Evolutionary conservation across 2,329 filamentous ascomycete genomes (phyloP), one percentile per base, ranked within the genome.

Genomic region (Alternaria brassicicola): DNA sequence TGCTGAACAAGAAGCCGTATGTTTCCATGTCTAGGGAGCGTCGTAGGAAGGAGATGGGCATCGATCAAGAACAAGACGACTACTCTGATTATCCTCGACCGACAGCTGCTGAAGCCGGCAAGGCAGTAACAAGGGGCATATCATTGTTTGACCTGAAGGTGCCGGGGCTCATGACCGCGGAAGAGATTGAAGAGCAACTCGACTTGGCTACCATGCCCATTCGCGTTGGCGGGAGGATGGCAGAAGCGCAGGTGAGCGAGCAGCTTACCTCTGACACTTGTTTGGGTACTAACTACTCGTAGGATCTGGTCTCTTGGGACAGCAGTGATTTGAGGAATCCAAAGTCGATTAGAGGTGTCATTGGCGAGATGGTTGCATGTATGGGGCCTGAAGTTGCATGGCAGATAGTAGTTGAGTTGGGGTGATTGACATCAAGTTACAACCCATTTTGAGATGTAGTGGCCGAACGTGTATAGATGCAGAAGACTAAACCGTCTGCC

Each of bases 321-420:
- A 70, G 78, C 1, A 81, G 84, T 45, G 76, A 78, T 31, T 76
- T 89, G 3, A 72, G 76, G 12, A 80, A 87, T 47, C 74, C 79
- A 17, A 75, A 77, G 5, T 82, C 81, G 1, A 74, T 90, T 31
- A 90, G 88, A 70, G 83, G 85, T 0, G 81, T 83, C 33, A 82
- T 93, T 57, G 89, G 86, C 1, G 89, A 92, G 62, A 72, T 92
- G 49, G 84, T 88, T 3, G 88, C 89, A 3, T 85, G 85, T 10
- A 75, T 92, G 42, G 90, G 90, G 0, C 80, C 83, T 1, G 85
- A 88, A 41, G 72, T 89, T 47, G 80, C 86, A 42, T 77, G 76
- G 19, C 78, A 82, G 50, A 78, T 90, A 17, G 85, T 87, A 39
- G 75, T 92, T 13, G 84, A 89, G 66, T 84, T 89, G 49, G 64